A percentile compares a stretch with the other conserved stretches of the same genome.
Evolutionary conservation across 2,329 filamentous ascomycete genomes (phyloP).

Genomic region (Pseudogymnoascus sp.): DNA sequence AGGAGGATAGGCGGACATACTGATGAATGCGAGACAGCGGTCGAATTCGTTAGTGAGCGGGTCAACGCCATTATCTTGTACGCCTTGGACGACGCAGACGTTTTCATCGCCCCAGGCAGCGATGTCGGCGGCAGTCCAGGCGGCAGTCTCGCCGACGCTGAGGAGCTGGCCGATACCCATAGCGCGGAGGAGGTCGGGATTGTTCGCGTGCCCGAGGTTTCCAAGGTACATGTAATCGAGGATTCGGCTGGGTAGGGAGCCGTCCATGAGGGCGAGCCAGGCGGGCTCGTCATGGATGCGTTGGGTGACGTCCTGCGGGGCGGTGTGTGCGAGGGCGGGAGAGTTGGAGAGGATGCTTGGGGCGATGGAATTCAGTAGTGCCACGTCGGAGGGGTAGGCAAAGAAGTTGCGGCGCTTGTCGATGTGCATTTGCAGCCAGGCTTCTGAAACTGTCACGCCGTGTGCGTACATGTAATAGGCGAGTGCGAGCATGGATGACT

Average conservation of each 20-base stretch:
- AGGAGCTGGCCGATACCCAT: conserved; percentile 83
- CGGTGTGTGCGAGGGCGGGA: conserved; percentile 45
- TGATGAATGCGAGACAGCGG: conserved; percentile 83
- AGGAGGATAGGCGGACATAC: conserved; percentile 47
- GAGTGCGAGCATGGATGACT: conserved; percentile 80
- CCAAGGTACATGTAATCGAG: conserved; percentile 94
- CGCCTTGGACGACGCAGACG: conserved; percentile 71
- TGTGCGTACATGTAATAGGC: conserved; percentile 93
- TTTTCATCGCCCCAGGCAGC: conserved; percentile 72
- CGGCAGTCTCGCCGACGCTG: conserved; percentile 83
- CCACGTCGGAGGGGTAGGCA: conserved; percentile 85
- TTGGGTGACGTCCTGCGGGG: conserved; percentile 46
- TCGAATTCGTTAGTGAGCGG: conserved; percentile 80
- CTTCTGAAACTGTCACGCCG: conserved; percentile 70
- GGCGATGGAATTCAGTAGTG: conserved; percentile 70
- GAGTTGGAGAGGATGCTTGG: conserved; percentile 68
- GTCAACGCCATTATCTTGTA: conserved; percentile 97
- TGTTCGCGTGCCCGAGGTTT: conserved; percentile 89
- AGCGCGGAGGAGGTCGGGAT: conserved; percentile 70
- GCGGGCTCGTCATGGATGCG: conserved; percentile 56
- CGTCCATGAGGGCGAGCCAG: conserved; percentile 81
- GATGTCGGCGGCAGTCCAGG: conserved; percentile 67
- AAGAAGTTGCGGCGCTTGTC: conserved; percentile 87
- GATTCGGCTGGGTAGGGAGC: conserved; percentile 82
- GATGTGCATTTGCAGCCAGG: conserved; percentile 81